These are phyloP conservation scores for Betula pendula DNA, from an alignment of 306 rosid species.

Conservation along the genomic window DNA sequence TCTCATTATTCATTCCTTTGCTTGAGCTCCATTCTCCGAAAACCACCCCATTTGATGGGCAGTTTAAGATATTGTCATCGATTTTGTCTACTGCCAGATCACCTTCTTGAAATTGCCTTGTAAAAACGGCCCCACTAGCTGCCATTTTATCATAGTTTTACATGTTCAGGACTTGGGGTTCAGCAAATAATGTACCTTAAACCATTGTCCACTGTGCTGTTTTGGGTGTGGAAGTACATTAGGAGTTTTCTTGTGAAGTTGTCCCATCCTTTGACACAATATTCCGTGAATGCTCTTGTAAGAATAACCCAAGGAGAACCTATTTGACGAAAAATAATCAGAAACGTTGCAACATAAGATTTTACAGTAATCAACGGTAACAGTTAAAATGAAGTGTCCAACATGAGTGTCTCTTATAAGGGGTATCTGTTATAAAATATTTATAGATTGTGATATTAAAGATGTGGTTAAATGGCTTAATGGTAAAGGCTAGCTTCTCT, in stretches of 20 bases:
- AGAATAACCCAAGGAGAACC: conserved; percentile 77
- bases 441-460: too few relatives aligned
- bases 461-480: too few relatives aligned
- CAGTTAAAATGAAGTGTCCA: too few relatives aligned
- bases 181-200: conserved; percentile 52
- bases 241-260: conserved; percentile 64
- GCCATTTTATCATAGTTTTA: conserved; percentile 46
- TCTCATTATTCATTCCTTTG: too few relatives aligned
- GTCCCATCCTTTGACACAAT: conserved; percentile 69
- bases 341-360: too few relatives aligned
- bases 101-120: conserved; percentile 46
- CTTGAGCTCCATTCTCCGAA: conserved; percentile 69
- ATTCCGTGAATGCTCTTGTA: conserved; percentile 60
- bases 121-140: conserved; percentile 55
- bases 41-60: conserved; percentile 41
- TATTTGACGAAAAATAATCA: neutral
- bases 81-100: conserved; percentile 51
- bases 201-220: conserved; percentile 45
- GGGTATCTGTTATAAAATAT: too few relatives aligned
- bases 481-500: too few relatives aligned
- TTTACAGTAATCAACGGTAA: too few relatives aligned
- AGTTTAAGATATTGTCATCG: conserved; percentile 47
- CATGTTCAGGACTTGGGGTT: conserved; percentile 41
- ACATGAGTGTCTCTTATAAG: too few relatives aligned
- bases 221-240: conserved; percentile 63